Base-by-base conservation (phyloP, 2,329 filamentous ascomycete species). In the Colletotrichum sp. region DNA sequence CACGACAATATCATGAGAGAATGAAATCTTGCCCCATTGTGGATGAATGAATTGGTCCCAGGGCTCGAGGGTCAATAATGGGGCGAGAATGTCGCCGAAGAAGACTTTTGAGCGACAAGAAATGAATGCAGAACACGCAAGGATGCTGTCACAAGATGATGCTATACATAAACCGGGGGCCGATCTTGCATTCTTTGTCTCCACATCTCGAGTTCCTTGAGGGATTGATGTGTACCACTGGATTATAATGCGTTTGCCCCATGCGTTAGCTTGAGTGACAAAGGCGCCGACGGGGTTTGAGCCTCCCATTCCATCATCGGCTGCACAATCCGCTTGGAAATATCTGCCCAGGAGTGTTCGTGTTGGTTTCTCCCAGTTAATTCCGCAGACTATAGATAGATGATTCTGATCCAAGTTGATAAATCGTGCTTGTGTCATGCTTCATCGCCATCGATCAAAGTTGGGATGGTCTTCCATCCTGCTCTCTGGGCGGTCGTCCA, bases 401-500 rank as follows among this genome's bases (percentile, higher is more conserved):
- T 44, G 2, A 0, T 44, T 0, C 3, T n/a, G 19, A 44, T 44
- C 0, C 39, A 11, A 1, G 39, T n/a, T 44, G 19, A n/a, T 6
- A n/a, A 11, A 11, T 44, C 19, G 3, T n/a, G 16, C 8, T 44
- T 0, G 8, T 11, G 16, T n/a, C 16, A 44, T 44, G 19, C 39
- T 19, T 39, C 39, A 44, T n/a, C 9, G 16, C 39, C 39, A 44
- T 44, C 19, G 19, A 19, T 44, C 8, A 5, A n/a, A n/a, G 5
- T n/a, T n/a, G 0, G 19, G 16, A n/a, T 44, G 39, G 8, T 44
- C 39, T 44, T 44, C 39, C 19, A 44, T 44, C 39, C 16, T 12
- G 9, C 19, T 44, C 19, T 44, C 5, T 11, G 39, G 39, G 39
- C 19, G 8, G 19, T n/a, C 8, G 19, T 44, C 9, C 8, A 11